A percentile compares a stretch with the other conserved stretches of the same genome.
phyloP scores from a whole-genome alignment of 108 stramenopile species.

The Aurantiochytrium sp. region DNA sequence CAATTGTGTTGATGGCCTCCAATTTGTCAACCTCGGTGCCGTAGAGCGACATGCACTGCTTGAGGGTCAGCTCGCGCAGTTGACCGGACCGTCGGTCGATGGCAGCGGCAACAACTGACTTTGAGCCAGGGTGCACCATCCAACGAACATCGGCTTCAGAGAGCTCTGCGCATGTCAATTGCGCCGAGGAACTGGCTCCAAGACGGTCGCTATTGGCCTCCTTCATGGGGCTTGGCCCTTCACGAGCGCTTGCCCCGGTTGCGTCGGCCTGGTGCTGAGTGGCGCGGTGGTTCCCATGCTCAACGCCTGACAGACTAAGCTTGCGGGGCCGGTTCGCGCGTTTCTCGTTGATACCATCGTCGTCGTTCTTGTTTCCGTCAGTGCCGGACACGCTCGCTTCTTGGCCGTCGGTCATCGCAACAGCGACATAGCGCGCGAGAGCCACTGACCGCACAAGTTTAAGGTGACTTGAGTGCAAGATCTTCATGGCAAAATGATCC shows the following conservation, averaged over 20 bases:
- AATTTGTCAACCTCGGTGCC: slow-evolving; percentile 73
- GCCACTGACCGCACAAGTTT: slow-evolving; percentile 62
- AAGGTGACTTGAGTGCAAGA: slow-evolving; percentile 86
- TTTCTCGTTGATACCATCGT: no score
- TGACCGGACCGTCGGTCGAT: slow-evolving; percentile 64
- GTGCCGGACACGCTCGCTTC: no score
- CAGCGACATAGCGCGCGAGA: slow-evolving; percentile 42
- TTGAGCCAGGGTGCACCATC: slow-evolving; percentile 79
- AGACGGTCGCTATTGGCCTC: not conserved
- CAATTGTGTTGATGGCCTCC: slow-evolving; percentile 52
- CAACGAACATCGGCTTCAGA: slow-evolving; percentile 84
- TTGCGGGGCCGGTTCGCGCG: no score
- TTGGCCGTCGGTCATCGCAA: no score
- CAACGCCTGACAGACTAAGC: no score
- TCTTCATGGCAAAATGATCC: slow-evolving; percentile 85
- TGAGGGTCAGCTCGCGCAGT: slow-evolving; percentile 80
- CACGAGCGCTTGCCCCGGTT: slow-evolving; percentile 53
- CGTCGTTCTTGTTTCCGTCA: no score
- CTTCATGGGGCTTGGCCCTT: slow-evolving; percentile 32
- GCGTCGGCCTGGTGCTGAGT: not conserved
- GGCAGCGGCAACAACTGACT: slow-evolving; percentile 75
- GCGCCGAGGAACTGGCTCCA: slow-evolving; percentile 13
- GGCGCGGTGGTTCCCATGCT: no score
- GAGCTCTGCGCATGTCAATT: slow-evolving; percentile 41
- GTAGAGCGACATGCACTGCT: slow-evolving; percentile 89